A percentile compares a stretch with the other conserved stretches of the same genome.
Evolutionary conservation across 2,329 filamentous ascomycete species (phyloP).

Genomic region (Venturia oleaginea): DNA sequence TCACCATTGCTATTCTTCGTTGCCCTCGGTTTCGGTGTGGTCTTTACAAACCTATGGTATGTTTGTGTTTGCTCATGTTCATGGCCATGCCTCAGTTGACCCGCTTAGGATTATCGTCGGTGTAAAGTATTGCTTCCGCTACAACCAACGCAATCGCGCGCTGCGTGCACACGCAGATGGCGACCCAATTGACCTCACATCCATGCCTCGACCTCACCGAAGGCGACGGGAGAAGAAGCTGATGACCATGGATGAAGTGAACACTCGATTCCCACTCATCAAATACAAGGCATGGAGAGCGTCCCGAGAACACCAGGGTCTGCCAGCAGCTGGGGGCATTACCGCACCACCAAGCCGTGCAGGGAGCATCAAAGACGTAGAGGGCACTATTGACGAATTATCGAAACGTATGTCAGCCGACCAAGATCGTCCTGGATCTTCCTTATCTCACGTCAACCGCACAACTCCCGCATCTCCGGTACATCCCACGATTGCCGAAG

Average conservation of each 20-base stretch:
- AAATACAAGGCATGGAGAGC: constrained; percentile 97
- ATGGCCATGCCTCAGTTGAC: neutral
- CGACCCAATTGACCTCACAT: constrained; percentile 78
- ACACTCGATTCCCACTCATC: constrained; percentile 87
- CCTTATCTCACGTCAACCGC: constrained; percentile 15
- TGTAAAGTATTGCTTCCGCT: constrained; percentile 98
- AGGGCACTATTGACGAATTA: constrained; percentile 30
- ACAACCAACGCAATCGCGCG: constrained; percentile 86
- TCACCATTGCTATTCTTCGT: constrained; percentile 86
- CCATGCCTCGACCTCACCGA: constrained; percentile 77
- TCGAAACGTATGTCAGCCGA: constrained; percentile 24
- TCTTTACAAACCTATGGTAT: constrained; percentile 98
- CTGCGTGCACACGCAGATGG: constrained; percentile 68
- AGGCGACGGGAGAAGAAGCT: constrained; percentile 92
- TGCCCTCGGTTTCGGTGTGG: constrained; percentile 90
- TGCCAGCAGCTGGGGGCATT: constrained; percentile 78
- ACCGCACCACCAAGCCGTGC: constrained; percentile 64
- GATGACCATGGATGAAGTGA: constrained; percentile 98
- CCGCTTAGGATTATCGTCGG: constrained; percentile 90
- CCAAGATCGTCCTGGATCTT: constrained; percentile 25
- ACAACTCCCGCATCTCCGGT: constrained; percentile 14
- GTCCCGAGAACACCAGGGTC: constrained; percentile 69
- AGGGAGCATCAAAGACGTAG: constrained; percentile 60
- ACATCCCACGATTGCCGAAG: constrained; percentile 15
- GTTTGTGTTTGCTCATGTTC: constrained; percentile 25